phyloP scores from a whole-genome alignment of 169 alveolate genomes.

The Cryptosporidium baileyi region DNA sequence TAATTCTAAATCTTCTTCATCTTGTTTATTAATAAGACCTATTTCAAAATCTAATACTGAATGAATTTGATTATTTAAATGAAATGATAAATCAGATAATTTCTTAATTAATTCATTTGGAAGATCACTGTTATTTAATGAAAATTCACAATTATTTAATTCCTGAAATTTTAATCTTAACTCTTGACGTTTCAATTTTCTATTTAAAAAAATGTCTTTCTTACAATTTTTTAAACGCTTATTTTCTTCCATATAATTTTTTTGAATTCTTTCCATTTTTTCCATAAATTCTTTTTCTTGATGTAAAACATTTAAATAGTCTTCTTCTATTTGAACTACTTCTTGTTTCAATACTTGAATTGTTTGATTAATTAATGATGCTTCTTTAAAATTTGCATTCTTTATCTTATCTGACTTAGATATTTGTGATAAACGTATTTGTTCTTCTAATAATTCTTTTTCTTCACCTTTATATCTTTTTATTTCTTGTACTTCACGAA shows the following conservation, averaged over 20 bases:
- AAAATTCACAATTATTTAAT: conserved; percentile 18
- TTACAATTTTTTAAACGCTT: neutral
- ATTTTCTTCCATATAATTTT: neutral
- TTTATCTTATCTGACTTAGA: conserved; percentile 48
- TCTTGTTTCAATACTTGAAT: conserved; percentile 5
- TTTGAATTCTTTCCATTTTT: conserved; percentile 43
- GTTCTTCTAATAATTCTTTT: conserved; percentile 50
- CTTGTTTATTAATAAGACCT: neutral
- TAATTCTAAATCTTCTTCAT: neutral
- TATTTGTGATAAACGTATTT: conserved; percentile 18
- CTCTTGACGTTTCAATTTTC: conserved; percentile 5
- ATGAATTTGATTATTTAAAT: conserved; percentile 3
- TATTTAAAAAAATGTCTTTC: neutral
- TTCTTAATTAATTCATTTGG: neutral
- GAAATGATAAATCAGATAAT: neutral
- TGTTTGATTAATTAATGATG: conserved; percentile 55
- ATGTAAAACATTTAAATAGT: neutral
- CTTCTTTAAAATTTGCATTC: conserved; percentile 50
- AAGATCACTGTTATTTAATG: neutral
- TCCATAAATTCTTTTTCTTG: conserved; percentile 54
- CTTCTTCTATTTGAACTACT: conserved; percentile 30
- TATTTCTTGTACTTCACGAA: conserved; percentile 26
- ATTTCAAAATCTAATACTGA: conserved; percentile 31
- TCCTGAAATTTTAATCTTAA: neutral
- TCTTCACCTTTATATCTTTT: conserved; percentile 34